Evolutionary conservation across 2,329 filamentous ascomycete species (phyloP), one percentile per base, ranked within the genome.

Genomic region (Botryotinia globosa): DNA sequence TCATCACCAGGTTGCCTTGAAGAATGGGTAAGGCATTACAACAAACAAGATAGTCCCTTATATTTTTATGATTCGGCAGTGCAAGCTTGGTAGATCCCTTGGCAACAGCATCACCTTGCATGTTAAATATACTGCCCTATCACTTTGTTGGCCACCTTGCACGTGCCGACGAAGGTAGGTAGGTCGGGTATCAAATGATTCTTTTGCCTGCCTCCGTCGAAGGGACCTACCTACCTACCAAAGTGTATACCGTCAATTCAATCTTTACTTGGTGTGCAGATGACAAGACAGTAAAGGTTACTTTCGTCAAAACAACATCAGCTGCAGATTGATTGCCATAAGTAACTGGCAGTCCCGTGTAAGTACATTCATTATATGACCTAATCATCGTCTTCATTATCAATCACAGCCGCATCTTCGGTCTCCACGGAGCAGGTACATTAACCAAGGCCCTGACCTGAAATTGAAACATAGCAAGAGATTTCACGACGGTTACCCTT

Each of bases 51-150:
- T 56, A 0, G 12, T 34, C 10, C 44, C 22, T 18, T 9, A 22
- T 51, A 51, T n/a, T n/a, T 54, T 14, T 12, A n/a, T 25, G 12
- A 51, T 63, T 63, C 61, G 61, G 61, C 61, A 63, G 61, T 63
- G 37, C 61, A 63, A 63, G 44, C 42, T 44, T 66, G 32, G 63
- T 37, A 20, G 44, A 66, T 66, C 63, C 63, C 48, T 66, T 56
- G 51, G 51, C 51, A 32, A 29, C 4, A 45, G 63, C 63, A 51
- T 66, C 61, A 63, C 39, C 61, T 66, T 51, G 45, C 63, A 63
- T 63, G 37, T 44, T 56, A 56, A 39, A 29, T 44, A 63, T 62
- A 25, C 59, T 1, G 25, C 34, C 59, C 34, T 62, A 62, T 62
- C 59, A 42, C 3, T 62, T 62, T 7, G 48, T n/a, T 54, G 48